Conservation (phyloP, 1,284 basidiomycete genomes). For the Microbotryum intermedium region DNA sequence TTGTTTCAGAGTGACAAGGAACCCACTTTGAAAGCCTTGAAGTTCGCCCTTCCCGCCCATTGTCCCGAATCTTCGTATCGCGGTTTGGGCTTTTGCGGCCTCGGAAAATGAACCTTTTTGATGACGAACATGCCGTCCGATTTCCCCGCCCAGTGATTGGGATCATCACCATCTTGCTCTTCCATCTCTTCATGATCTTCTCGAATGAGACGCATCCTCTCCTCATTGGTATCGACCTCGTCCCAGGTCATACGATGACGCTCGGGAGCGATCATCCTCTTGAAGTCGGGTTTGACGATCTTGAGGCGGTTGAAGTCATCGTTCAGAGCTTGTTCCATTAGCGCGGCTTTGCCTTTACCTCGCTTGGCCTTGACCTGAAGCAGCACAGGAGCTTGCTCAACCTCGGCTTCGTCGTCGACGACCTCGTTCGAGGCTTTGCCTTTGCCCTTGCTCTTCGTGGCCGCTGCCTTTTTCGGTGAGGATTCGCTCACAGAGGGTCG, state of each 20-base stretch:
- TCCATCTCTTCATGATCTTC: constrained; percentile 13
- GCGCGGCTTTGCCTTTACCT: not conserved
- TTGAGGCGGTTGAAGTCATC: constrained; percentile 31
- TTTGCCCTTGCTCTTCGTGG: constrained; percentile 20
- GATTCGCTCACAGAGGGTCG: not conserved
- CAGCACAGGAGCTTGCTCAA: constrained; percentile 2
- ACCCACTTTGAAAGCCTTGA: constrained; percentile 25
- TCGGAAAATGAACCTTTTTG: constrained; percentile 7
- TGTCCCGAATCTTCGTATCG: constrained; percentile 6
- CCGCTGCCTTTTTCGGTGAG: constrained; percentile 12
- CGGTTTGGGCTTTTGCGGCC: not conserved
- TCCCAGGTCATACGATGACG: constrained; percentile 19
- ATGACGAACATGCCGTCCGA: constrained; percentile 25
- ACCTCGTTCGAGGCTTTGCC: not conserved
- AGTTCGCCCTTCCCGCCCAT: constrained; percentile 22
- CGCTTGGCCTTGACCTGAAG: too few species aligned
- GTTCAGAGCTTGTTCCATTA: constrained; percentile 10
- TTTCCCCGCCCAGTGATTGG: constrained; percentile 13
- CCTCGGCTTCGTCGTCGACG: not conserved
- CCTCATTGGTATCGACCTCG: constrained; percentile 25
- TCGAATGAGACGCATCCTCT: constrained; percentile 10
- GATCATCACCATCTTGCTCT: constrained; percentile 16
- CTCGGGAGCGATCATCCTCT: constrained; percentile 11
- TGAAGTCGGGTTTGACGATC: constrained; percentile 20
- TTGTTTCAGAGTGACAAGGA: not conserved